A percentile compares a stretch with the other conserved stretches of the same genome.
These are phyloP conservation scores for Vitis hybrid DNA, from an alignment of 177 flowering plant genomes.

Conservation along the genomic window DNA sequence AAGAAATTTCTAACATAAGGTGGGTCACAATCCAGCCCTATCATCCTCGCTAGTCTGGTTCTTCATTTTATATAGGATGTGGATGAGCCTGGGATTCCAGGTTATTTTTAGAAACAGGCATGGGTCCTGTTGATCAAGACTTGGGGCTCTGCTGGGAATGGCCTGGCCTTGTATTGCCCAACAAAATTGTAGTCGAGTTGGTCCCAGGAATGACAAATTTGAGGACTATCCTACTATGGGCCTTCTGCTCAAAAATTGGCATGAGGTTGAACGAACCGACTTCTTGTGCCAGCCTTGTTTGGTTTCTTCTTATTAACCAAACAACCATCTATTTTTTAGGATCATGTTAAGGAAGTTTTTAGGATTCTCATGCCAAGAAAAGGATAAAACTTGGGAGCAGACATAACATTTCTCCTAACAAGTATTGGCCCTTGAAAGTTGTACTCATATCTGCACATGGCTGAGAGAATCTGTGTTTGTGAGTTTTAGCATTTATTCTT, in stretches of 20 bases:
- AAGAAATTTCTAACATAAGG: neutral
- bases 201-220: too few relatives aligned
- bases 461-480: slow-evolving; percentile 18
- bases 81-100: too few relatives aligned
- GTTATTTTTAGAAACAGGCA: too few relatives aligned
- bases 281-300: neutral
- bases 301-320: neutral
- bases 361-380: neutral
- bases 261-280: neutral
- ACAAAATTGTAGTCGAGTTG: too few relatives aligned
- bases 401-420: neutral
- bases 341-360: slow-evolving; percentile 1
- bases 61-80: too few relatives aligned
- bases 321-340: neutral
- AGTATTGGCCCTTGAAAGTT: neutral
- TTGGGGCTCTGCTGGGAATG: too few relatives aligned
- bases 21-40: neutral
- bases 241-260: neutral
- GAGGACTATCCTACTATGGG: too few relatives aligned
- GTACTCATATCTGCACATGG: neutral
- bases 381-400: neutral
- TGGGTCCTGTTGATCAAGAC: too few relatives aligned
- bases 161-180: too few relatives aligned
- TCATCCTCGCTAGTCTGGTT: neutral
- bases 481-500: slow-evolving; percentile 15